phyloP scores from a whole-genome alignment of 345 rosid genomes.

The Excoecaria cochinchinensis region DNA sequence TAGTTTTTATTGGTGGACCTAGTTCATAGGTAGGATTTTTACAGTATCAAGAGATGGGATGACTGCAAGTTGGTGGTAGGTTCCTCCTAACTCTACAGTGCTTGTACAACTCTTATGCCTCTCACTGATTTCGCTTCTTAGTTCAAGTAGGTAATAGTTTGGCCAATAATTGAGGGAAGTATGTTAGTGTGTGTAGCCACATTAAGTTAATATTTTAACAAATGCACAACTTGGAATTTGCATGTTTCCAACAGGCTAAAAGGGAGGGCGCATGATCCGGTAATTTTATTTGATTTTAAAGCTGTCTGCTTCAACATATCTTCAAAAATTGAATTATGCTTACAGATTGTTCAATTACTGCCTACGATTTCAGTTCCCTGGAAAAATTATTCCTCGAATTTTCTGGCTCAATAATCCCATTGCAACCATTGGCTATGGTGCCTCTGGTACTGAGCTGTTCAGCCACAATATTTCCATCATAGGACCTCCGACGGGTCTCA shows the following conservation, averaged over 20 bases:
- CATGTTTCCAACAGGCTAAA: not conserved
- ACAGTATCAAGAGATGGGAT: too few relatives aligned
- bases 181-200: too few relatives aligned
- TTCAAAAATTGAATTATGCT: not conserved
- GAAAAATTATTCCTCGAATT: conserved; percentile 10
- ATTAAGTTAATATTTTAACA: not conserved
- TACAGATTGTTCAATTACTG: not conserved
- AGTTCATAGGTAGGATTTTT: too few relatives aligned
- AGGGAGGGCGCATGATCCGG: not conserved
- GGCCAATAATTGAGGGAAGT: too few relatives aligned
- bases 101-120: too few relatives aligned
- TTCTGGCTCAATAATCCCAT: conserved; percentile 22
- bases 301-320: not conserved
- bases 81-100: too few relatives aligned
- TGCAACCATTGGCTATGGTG: conserved; percentile 13
- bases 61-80: not conserved
- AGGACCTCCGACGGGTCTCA: conserved; percentile 8
- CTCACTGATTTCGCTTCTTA: too few relatives aligned
- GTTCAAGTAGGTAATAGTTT: too few relatives aligned
- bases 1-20: too few relatives aligned
- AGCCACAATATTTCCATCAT: not conserved
- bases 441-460: conserved; percentile 21
- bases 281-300: not conserved
- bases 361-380: conserved; percentile 10
- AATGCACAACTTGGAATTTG: not conserved